These are phyloP conservation scores for Pleurozium schreberi DNA, from an alignment of 225 moss, liverwort and hornwort species.

Conservation along the genomic window DNA sequence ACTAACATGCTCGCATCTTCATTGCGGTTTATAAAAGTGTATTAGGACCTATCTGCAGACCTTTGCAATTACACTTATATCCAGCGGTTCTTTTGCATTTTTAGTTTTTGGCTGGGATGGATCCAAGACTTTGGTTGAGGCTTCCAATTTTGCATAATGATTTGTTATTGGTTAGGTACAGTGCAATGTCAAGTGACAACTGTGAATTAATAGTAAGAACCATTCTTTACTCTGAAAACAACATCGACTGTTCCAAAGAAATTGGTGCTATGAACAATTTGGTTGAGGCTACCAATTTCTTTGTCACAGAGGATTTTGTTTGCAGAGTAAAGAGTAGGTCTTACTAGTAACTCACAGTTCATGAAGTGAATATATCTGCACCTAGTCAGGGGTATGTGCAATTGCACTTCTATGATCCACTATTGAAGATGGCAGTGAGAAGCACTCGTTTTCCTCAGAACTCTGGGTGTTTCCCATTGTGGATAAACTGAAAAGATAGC, in stretches of 20 bases:
- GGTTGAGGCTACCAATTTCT: background rate
- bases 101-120: background rate
- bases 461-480: background rate
- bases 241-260: background rate
- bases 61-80: background rate
- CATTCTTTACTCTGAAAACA: background rate
- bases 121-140: background rate
- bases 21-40: background rate
- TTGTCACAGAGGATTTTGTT: background rate
- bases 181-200: background rate
- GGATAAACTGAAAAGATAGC: background rate
- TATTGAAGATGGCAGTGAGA: background rate
- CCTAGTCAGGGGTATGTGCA: background rate
- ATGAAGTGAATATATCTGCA: background rate
- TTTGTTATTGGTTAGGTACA: background rate
- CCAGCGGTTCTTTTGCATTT: background rate
- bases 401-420: background rate
- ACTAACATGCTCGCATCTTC: background rate
- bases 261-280: background rate
- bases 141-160: background rate
- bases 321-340: background rate
- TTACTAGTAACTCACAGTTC: background rate
- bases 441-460: background rate
- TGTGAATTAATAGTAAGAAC: background rate
- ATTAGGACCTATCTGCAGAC: background rate